Conservation (phyloP, 1,284 basidiomycete genomes). For the Rhodofomes roseus region DNA sequence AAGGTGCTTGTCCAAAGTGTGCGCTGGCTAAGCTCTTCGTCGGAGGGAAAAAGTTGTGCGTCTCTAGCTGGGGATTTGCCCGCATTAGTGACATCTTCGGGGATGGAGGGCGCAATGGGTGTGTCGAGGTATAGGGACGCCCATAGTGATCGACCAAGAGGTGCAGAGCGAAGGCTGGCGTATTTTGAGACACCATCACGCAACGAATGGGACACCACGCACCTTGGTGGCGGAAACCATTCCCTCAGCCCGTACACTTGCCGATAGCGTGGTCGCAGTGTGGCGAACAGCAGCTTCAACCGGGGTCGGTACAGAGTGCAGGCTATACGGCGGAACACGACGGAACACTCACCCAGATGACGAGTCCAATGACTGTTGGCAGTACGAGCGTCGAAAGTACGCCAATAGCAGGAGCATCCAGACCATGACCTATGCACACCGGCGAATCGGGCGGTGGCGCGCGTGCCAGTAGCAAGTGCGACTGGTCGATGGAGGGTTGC, state of each 20-base stretch:
- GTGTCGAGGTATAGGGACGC: constrained; percentile 69
- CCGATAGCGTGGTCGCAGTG: constrained; percentile 61
- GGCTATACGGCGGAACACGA: neutral
- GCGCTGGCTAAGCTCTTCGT: constrained; percentile 68
- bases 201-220: constrained; percentile 28
- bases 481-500: constrained; percentile 38
- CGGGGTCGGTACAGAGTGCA: neutral
- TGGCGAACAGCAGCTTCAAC: constrained; percentile 59
- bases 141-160: constrained; percentile 52
- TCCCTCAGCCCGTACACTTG: constrained; percentile 68
- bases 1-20: constrained; percentile 62
- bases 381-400: constrained; percentile 55
- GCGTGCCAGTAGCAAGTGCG: neutral
- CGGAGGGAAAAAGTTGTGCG: constrained; percentile 61
- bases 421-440: constrained; percentile 59
- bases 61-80: constrained; percentile 46
- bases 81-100: constrained; percentile 51
- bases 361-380: constrained; percentile 51
- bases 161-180: constrained; percentile 58
- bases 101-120: constrained; percentile 58
- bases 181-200: constrained; percentile 6
- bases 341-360: constrained; percentile 57
- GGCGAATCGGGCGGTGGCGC: constrained; percentile 19
- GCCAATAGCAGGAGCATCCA: constrained; percentile 64
- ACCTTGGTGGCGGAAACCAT: constrained; percentile 73